Conservation (phyloP, 805 yeast genomes). For the Ogataea paraovalis region DNA sequence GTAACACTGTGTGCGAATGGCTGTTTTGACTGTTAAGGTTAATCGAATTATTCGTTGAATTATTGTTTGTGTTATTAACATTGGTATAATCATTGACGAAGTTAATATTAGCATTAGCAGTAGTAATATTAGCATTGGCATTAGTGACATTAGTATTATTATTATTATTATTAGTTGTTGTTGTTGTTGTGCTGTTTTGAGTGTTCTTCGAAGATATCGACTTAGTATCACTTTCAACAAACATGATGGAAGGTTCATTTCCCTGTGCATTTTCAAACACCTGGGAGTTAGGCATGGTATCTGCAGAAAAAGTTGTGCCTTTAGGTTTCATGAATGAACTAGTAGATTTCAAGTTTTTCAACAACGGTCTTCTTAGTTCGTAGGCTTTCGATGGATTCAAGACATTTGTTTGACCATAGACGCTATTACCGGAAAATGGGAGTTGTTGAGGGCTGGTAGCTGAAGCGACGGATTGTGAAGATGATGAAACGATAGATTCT, state of each 20-base stretch:
- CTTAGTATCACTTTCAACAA: conserved; percentile 47
- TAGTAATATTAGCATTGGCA: not conserved
- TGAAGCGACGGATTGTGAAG: conserved; percentile 9
- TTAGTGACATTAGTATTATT: not conserved
- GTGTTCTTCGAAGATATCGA: conserved; percentile 2
- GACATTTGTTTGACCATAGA: not conserved
- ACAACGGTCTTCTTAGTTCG: conserved; percentile 20
- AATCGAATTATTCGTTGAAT: not conserved
- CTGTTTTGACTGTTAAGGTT: not conserved
- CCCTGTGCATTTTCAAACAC: conserved; percentile 67
- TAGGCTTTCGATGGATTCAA: conserved; percentile 12
- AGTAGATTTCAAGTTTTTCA: conserved; percentile 19
- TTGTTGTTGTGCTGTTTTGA: too few relatives aligned
- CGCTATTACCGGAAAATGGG: not conserved
- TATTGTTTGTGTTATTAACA: not conserved
- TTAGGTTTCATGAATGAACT: conserved; percentile 17
- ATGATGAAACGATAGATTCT: conserved; percentile 22
- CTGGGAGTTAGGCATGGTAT: conserved; percentile 64
- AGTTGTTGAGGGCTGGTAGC: not conserved
- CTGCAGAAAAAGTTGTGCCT: conserved; percentile 47
- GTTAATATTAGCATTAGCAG: not conserved
- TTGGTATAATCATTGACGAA: not conserved
- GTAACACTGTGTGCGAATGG: not conserved
- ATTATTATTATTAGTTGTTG: not conserved
- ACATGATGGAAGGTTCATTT: conserved; percentile 58